Base-by-base conservation (phyloP, 805 yeast genomes). In the Barnettozyma californica region DNA sequence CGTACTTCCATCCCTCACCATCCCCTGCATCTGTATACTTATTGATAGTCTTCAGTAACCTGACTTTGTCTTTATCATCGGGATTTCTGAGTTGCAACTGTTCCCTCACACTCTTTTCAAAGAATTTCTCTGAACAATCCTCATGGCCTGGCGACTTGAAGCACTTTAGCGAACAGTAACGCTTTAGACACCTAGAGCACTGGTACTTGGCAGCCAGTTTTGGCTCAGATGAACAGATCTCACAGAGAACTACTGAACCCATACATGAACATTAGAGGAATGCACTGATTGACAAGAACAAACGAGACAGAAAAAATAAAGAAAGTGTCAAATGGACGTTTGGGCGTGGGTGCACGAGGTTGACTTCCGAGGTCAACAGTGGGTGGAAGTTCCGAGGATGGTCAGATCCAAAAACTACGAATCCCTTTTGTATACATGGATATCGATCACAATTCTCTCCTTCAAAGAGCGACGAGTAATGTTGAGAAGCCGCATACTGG, bases 121-220 rank as follows among this genome's bases (percentile, higher is more conserved):
- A 39, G 25, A 51, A 51, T 18, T 29, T 20, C 29, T 45, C 49
- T 7, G 47, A 43, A 34, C 54, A 51, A 4, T 18, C 8, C 10
- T 23, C 33, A 41, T 48, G 54, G 13, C 23, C 11, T 13, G 27
- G 40, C 25, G 54, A 51, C 18, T 51, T 48, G 42, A 23, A 51
- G 25, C 54, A 51, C 4, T 27, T 39, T 23, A 48, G 14, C 13
- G 54, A 48, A 33, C 54, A 51, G 27, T 51, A 51, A 8, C 26
- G 41, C 26, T 31, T 36, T 5, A 23, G 6, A 16, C 54, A 51
- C 16, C 46, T 31, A 2, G 54, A 31, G 29, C 54, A 51, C 5
- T 18, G 16, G 29, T 51, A 51, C 19, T 48, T 51, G 18, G 43
- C 29, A 14, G 5, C 26, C 3, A 14, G 9, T 7, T 42, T 31